Conservation (phyloP, 164 flowering plant genomes). For the Litsea cubeba region DNA sequence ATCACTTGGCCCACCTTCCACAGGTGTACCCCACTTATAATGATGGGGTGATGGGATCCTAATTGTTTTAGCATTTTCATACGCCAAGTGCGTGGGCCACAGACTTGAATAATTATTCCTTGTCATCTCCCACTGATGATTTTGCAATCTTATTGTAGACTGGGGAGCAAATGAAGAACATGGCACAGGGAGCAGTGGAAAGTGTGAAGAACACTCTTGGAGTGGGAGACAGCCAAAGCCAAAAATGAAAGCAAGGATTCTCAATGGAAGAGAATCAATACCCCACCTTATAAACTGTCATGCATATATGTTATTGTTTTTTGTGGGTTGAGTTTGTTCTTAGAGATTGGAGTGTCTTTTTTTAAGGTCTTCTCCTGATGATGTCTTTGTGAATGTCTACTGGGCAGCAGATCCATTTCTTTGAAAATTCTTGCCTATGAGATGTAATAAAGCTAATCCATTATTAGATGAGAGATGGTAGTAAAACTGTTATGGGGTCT, state of each 20-base stretch:
- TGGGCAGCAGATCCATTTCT: background rate
- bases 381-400: background rate
- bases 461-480: background rate
- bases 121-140: no score
- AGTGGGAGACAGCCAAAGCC: constrained; percentile 12
- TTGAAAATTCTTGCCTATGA: background rate
- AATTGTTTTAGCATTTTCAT: no score
- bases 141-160: constrained; percentile 18
- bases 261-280: no score
- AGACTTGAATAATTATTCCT: no score
- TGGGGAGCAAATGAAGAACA: constrained; percentile 32
- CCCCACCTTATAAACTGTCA: no score
- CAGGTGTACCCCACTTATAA: no score
- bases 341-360: background rate
- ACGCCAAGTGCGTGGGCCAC: no score
- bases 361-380: background rate
- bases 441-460: constrained; percentile 1
- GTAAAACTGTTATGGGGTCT: no score
- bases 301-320: background rate
- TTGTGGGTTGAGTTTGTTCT: background rate
- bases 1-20: no score
- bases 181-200: constrained; percentile 43
- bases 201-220: constrained; percentile 40
- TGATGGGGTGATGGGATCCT: no score
- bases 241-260: background rate